These are phyloP conservation scores for Candida glaebosa DNA, from an alignment of 805 yeast genomes.

Conservation along the genomic window DNA sequence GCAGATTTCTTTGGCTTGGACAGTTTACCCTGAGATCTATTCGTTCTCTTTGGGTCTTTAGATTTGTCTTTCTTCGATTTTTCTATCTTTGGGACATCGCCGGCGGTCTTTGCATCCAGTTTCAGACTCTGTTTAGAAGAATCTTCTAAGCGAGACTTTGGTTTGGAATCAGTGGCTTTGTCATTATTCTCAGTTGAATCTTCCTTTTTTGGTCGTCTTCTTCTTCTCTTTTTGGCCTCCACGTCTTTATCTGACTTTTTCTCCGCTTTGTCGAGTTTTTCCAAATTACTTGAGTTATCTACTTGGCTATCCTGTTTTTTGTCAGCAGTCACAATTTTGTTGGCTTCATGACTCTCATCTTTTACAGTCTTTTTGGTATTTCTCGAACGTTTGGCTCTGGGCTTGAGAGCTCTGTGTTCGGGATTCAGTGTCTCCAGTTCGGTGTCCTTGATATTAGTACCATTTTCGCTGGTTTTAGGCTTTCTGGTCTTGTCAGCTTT, in stretches of 20 bases:
- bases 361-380: background rate
- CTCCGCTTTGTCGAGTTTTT: background rate
- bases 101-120: background rate
- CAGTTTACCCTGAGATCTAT: background rate
- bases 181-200: background rate
- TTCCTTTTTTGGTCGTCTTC: slow-evolving; percentile 4
- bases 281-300: too few relatives aligned
- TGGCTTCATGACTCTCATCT: background rate
- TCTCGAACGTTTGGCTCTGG: background rate
- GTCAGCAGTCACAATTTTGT: background rate
- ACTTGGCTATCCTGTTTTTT: background rate
- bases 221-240: background rate
- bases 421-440: background rate
- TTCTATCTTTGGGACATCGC: background rate
- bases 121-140: too few relatives aligned
- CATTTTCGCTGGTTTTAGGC: background rate
- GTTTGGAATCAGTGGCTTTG: background rate
- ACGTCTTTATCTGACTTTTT: background rate
- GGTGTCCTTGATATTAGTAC: background rate
- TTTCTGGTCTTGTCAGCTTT: background rate
- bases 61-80: background rate
- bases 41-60: background rate
- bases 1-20: background rate
- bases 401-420: background rate
- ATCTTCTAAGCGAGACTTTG: too few relatives aligned